Conservation (phyloP, 2,329 filamentous ascomycete species). For the Macroventuria anomochaeta region DNA sequence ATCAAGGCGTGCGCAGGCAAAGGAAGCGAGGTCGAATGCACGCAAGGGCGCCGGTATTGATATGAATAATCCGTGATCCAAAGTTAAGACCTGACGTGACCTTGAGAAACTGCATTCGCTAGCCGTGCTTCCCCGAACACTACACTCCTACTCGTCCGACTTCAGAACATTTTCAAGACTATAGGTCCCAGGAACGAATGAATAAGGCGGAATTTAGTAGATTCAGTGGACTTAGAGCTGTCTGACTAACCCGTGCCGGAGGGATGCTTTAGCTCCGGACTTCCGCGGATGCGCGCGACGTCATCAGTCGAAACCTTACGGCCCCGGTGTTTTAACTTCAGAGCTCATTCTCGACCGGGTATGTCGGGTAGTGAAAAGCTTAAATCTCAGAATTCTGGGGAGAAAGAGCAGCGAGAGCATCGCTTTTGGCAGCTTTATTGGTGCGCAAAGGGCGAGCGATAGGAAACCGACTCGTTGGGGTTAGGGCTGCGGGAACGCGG, state of each 20-base stretch:
- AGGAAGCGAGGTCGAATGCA: neutral
- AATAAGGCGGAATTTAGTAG: neutral
- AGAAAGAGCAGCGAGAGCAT: conserved; percentile 1
- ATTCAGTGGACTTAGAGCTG: neutral
- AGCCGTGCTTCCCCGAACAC: conserved; percentile 15
- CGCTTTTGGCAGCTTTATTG: neutral
- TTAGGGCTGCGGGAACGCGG: conserved; percentile 9
- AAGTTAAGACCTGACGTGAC: conserved; percentile 17
- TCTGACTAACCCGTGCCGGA: neutral
- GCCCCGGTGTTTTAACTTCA: conserved; percentile 5
- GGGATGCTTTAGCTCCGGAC: conserved; percentile 10
- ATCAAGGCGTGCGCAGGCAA: neutral
- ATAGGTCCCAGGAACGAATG: neutral
- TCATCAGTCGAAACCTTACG: conserved; percentile 2
- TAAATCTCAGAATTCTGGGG: neutral
- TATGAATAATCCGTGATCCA: conserved; percentile 11
- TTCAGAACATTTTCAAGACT: neutral
- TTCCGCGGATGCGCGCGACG: conserved; percentile 5
- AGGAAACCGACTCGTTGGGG: neutral
- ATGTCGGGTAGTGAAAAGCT: neutral
- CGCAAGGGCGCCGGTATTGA: conserved; percentile 13
- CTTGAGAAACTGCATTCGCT: neutral
- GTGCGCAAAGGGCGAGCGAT: neutral
- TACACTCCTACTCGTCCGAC: neutral
- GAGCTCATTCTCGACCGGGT: conserved; percentile 8